These are phyloP conservation scores for Annulohypoxylon moriforme DNA, from an alignment of 495 filamentous ascomycete genomes.

Conservation along the genomic window DNA sequence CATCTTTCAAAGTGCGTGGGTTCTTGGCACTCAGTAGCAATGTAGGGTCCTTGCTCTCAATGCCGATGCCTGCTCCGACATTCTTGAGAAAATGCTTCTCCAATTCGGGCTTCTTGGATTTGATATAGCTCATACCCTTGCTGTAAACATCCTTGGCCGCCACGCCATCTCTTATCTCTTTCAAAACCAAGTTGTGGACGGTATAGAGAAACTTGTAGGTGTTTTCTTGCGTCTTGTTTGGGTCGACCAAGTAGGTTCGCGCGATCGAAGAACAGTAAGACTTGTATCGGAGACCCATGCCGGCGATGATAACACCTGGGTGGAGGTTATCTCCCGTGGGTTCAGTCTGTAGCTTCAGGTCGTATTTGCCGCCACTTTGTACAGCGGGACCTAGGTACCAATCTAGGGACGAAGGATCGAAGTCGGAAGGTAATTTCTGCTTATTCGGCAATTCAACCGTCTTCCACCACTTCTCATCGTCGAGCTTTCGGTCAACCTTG, in stretches of 20 bases:
- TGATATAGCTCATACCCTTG: conserved; percentile 82
- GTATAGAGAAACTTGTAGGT: conserved; percentile 93
- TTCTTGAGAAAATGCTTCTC: conserved; percentile 93
- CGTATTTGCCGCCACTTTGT: conserved; percentile 95
- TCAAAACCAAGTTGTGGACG: conserved; percentile 87
- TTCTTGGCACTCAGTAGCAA: conserved; percentile 88
- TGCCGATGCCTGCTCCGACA: conserved; percentile 89
- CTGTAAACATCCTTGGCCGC: conserved; percentile 89
- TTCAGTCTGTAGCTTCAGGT: conserved; percentile 79
- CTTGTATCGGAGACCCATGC: conserved; percentile 92
- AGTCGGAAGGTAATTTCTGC: conserved; percentile 82
- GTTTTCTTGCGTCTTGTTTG: conserved; percentile 91
- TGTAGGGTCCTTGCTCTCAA: conserved; percentile 85
- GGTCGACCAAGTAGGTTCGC: conserved; percentile 95
- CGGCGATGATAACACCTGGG: conserved; percentile 89
- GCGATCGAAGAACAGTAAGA: conserved; percentile 91
- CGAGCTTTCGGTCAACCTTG: conserved; percentile 89
- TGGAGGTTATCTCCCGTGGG: conserved; percentile 88
- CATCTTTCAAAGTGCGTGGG: conserved; percentile 82
- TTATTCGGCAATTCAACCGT: conserved; percentile 73
- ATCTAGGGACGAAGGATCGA: conserved; percentile 91
- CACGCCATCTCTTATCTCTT: conserved; percentile 88
- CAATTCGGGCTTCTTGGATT: conserved; percentile 89
- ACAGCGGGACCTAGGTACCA: conserved; percentile 93
- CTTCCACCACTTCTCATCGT: conserved; percentile 92